These are phyloP conservation scores for Gossypium arboreum DNA, from an alignment of 345 rosid genomes.

Conservation along the genomic window DNA sequence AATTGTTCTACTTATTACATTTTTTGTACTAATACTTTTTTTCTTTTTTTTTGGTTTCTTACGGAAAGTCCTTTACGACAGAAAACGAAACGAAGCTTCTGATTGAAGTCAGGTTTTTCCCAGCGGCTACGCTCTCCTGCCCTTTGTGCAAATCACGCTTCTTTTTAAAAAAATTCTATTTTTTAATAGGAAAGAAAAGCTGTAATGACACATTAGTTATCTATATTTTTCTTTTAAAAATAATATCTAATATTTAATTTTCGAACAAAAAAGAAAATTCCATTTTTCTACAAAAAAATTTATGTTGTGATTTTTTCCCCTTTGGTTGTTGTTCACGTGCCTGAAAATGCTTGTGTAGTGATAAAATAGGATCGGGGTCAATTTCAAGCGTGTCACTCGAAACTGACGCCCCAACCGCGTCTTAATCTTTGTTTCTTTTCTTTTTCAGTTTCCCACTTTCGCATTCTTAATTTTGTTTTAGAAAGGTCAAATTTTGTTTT, in stretches of 20 bases:
- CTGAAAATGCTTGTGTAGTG: background rate
- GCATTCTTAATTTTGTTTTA: background rate
- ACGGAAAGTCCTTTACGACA: background rate
- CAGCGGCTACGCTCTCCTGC: background rate
- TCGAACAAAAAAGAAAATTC: no score
- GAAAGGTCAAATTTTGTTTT: background rate
- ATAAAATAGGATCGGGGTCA: background rate
- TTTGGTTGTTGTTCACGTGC: background rate
- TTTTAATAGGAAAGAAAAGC: no score
- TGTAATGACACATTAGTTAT: no score
- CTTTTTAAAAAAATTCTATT: background rate
- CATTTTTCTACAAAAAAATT: no score
- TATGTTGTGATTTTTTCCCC: no score
- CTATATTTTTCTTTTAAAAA: no score
- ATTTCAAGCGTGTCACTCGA: background rate
- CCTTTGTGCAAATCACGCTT: background rate
- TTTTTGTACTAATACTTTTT: background rate
- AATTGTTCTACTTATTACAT: background rate
- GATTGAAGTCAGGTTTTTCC: background rate
- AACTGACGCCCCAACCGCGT: slow-evolving; percentile 10
- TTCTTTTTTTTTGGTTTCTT: background rate
- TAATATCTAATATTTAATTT: no score
- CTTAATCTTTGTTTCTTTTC: background rate
- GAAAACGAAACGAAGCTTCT: background rate
- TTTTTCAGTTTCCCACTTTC: background rate